Percentiles rank a stretch among this genome's conserved stretches.
These are phyloP conservation scores for Ceratobasidium papillatum DNA, from an alignment of 1,284 basidiomycete species.

Conservation along the genomic window DNA sequence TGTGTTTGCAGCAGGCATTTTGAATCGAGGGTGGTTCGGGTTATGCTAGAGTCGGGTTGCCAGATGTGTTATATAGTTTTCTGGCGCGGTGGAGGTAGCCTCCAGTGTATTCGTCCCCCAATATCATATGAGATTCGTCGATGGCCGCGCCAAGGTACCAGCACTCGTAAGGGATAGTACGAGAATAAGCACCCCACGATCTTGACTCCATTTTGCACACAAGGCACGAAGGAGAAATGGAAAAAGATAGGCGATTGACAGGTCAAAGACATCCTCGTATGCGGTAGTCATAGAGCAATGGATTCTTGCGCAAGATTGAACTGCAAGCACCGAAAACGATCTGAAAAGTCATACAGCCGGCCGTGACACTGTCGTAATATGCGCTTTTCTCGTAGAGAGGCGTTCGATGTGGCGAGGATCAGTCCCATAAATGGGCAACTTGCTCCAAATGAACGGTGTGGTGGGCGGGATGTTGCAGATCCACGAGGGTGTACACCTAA, in stretches of 20 bases:
- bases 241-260: neutral
- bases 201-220: neutral
- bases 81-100: neutral
- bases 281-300: neutral
- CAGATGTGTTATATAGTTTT: neutral
- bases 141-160: neutral
- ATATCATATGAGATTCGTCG: neutral
- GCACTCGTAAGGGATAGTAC: slow-evolving; percentile 6
- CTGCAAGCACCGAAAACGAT: neutral
- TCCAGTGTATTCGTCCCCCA: neutral
- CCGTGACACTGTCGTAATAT: neutral
- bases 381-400: no score
- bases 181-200: neutral
- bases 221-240: slow-evolving; percentile 15
- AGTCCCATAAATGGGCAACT: neutral
- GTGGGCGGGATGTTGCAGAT: slow-evolving; percentile 10
- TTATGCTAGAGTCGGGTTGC: neutral
- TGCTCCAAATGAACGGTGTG: slow-evolving; percentile 9
- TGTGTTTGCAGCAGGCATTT: slow-evolving; percentile 18
- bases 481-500: slow-evolving; percentile 12
- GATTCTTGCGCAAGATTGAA: neutral
- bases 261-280: neutral
- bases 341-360: neutral
- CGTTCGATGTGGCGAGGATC: neutral
- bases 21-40: neutral